These are phyloP conservation scores for Lasiosphaeriaceae sp. DNA, from an alignment of 495 filamentous ascomycete species.

Conservation along the genomic window DNA sequence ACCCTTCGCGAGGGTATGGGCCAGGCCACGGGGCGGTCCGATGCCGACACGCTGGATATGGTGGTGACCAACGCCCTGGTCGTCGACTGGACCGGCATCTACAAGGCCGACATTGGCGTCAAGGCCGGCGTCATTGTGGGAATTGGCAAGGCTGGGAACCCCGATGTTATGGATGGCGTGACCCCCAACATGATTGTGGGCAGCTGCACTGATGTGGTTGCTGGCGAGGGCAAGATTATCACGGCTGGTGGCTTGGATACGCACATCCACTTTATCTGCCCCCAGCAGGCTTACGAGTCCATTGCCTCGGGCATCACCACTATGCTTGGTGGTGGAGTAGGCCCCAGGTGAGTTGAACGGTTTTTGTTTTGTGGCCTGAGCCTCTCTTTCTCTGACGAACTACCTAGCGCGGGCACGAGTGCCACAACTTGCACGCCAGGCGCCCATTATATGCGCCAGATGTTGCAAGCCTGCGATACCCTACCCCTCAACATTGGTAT, in stretches of 20 bases:
- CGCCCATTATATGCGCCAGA: constrained; percentile 77
- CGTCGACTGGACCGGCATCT: constrained; percentile 89
- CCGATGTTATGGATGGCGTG: constrained; percentile 93
- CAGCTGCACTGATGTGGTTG: constrained; percentile 91
- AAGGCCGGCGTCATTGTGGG: constrained; percentile 83
- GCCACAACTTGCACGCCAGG: constrained; percentile 96
- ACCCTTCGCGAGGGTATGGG: constrained; percentile 95
- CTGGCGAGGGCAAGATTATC: constrained; percentile 87
- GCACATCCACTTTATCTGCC: constrained; percentile 96
- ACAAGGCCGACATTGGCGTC: constrained; percentile 96
- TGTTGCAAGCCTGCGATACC: constrained; percentile 85
- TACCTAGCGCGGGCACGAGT: constrained; percentile 75
- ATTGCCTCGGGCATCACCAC: constrained; percentile 88
- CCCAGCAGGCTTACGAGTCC: constrained; percentile 86
- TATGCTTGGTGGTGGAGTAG: constrained; percentile 87
- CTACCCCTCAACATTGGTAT: constrained; percentile 92
- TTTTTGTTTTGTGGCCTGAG: too few species aligned
- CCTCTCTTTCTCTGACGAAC: too few species aligned
- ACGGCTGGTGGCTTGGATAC: constrained; percentile 91
- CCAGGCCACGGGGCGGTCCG: constrained; percentile 72
- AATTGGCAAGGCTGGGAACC: constrained; percentile 95
- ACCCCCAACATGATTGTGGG: constrained; percentile 76
- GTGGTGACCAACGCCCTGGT: constrained; percentile 91
- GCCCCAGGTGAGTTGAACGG: constrained; percentile 24
- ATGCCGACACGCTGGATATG: constrained; percentile 73